Evolutionary conservation across 1,284 basidiomycete species (phyloP), one percentile per base, ranked within the genome.

Genomic region (Boletus hoseneyae): DNA sequence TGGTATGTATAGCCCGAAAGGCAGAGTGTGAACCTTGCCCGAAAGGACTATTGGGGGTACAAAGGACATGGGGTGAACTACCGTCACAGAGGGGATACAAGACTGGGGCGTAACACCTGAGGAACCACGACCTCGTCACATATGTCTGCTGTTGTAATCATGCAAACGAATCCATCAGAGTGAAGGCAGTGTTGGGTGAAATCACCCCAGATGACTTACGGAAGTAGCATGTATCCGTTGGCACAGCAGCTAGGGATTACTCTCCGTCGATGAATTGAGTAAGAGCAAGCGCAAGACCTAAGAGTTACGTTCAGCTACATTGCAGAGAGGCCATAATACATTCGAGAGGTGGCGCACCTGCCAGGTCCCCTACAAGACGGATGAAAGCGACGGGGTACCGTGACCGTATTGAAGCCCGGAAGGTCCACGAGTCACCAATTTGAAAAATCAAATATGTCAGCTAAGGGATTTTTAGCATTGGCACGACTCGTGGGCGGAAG

Each of bases 241-340:
- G 27, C 21, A 16, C 27, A 47, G 29, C 34, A 27, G 18, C 50
- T 43, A 12, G n/a, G 42, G 25, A 52, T 13, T 5, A 13, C 7
- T 52, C 36, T 36, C 23, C 25, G 37, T 54, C 39, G 45, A 40
- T 43, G 37, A 34, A 51, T 29, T 19, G 19, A 51, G 40, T n/a
- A 27, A 36, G 36, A 36, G 36, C 39, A 23, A 15, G 33, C 40
- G 40, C n/a, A 29, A 41, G 47, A 29, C 37, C 27, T 13, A 34
- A 44, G n/a, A 45, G 27, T 13, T 32, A 42, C 15, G 25, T 29
- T 43, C 51, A 16, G 32, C 32, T 37, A 4, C 13, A 37, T 13
- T 19, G 16, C 19, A 16, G 18, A 25, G 23, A 25, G 23, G 6
- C 21, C 6, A 23, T 23, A 23, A 25, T 25, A 25, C 23, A 7